These are phyloP conservation scores for Edaphochlamys debaryana DNA, from an alignment of 139 green algal genomes.

Conservation along the genomic window DNA sequence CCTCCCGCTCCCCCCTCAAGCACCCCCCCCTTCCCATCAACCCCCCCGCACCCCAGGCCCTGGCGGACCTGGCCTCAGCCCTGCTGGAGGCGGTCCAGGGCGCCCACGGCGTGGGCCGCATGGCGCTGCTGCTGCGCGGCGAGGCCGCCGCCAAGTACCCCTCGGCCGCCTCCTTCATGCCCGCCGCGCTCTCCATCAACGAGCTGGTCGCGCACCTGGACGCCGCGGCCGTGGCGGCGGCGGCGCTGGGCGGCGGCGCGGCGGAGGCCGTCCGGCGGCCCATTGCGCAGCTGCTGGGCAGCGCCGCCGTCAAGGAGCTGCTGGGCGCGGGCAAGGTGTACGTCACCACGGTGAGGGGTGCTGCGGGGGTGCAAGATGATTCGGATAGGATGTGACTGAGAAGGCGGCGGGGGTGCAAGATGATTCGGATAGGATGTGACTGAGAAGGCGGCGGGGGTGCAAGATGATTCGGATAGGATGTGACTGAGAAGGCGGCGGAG, in stretches of 20 bases:
- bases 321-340: constrained; percentile 30
- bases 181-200: constrained; percentile 28
- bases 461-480: no score
- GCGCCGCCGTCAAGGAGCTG: constrained; percentile 21
- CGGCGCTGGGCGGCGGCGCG: neutral
- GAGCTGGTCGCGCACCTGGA: constrained; percentile 28
- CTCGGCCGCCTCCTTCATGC: constrained; percentile 12
- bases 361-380: no score
- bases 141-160: constrained; percentile 25
- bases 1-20: no score
- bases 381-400: neutral
- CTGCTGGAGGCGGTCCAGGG: constrained; percentile 9
- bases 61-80: neutral
- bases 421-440: no score
- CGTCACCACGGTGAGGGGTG: neutral
- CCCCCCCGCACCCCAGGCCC: no score
- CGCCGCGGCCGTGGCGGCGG: neutral
- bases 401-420: constrained; percentile 23
- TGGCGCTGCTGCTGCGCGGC: constrained; percentile 28
- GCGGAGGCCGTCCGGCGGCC: neutral
- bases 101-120: constrained; percentile 10
- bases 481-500: no score
- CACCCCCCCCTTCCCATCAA: no score
- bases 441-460: constrained; percentile 11
- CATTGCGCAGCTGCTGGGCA: neutral